Evolutionary conservation across 108 stramenopile species (phyloP), one percentile per base, ranked within the genome.

Genomic region (Heterococcus sp.): DNA sequence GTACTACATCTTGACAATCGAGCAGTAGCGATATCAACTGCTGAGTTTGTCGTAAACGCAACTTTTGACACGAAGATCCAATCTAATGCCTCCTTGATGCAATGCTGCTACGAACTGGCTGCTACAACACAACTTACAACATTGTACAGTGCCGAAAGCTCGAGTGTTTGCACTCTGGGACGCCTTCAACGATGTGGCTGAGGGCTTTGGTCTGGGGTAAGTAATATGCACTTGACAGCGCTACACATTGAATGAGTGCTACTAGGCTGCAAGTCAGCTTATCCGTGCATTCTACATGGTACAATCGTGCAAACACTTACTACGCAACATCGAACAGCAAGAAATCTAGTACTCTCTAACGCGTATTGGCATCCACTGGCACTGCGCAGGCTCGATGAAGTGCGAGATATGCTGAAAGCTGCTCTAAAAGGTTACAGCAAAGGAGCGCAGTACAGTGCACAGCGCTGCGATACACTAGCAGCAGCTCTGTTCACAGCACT

Each of bases 101-200:
- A 72, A 68, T 27, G 28, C 2, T 3, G 38, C 14, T 72, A 36
- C 27, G 14, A 3, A 39, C 66, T 33, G 65, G 8, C 65, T 27
- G n/a, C 68, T 34, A 35, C 31, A 1, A 26, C 29, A 2, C 31
- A 33, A 14, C 21, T 68, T 77, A 1, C 14, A 21, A 8, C 46
- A 58, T 21, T 21, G 14, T 58, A 21, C 83, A 87, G 86, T 87
- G 26, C 86, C 86, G 37, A 46, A 37, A 11, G 65, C 78, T 2
- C 85, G 86, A 34, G 75, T 87, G 33, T 75, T 82, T n/a, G 86
- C 85, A 58, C 38, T 87, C 29, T 87, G 86, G 86, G 83, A 85
- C 31, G 82, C 82, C 1, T 87, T 87, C 82, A 87, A 87, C 82
- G 85, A 90, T 30, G 72, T 89, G 4, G 90, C 90, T 0, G 90